phyloP scores from a whole-genome alignment of 495 filamentous ascomycete species.

The Bathelium albidoporum region DNA sequence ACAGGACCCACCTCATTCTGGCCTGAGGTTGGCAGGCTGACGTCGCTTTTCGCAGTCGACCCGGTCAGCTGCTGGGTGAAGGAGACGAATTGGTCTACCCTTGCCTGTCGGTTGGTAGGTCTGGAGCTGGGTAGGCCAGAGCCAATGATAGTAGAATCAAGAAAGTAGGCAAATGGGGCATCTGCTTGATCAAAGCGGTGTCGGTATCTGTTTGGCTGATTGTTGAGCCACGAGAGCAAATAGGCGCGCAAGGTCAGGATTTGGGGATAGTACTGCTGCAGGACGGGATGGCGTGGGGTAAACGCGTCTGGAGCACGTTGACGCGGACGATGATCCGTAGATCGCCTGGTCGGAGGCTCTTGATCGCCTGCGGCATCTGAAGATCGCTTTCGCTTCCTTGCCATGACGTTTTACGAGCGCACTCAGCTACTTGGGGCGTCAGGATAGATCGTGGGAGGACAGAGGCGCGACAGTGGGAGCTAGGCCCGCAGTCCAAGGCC shows the following conservation, averaged over 20 bases:
- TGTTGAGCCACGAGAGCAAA: slow-evolving; percentile 45
- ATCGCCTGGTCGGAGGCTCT: slow-evolving; percentile 4
- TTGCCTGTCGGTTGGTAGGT: slow-evolving; percentile 31
- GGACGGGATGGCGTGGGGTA: slow-evolving; percentile 48
- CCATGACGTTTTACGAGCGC: background rate
- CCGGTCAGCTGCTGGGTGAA: slow-evolving; percentile 56
- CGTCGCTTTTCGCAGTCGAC: slow-evolving; percentile 30
- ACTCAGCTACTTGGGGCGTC: background rate
- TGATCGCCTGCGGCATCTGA: background rate
- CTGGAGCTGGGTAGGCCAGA: slow-evolving; percentile 10
- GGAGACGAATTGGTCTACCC: slow-evolving; percentile 46
- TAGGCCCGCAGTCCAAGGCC: background rate
- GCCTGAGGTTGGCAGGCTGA: slow-evolving; percentile 32
- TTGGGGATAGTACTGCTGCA: slow-evolving; percentile 62
- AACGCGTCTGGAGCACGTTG: background rate
- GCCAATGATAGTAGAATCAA: slow-evolving; percentile 63
- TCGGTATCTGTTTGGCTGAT: slow-evolving; percentile 42
- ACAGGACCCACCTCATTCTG: slow-evolving; percentile 50
- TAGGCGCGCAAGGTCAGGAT: slow-evolving; percentile 64
- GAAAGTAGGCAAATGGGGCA: slow-evolving; percentile 39
- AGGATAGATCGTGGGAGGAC: background rate
- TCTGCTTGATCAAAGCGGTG: slow-evolving; percentile 15
- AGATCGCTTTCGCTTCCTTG: slow-evolving; percentile 8
- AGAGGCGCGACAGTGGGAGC: background rate
- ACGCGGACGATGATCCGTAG: slow-evolving; percentile 4